These are phyloP conservation scores for Boletus coffeatus DNA, from an alignment of 1,284 basidiomycete genomes.

Conservation along the genomic window DNA sequence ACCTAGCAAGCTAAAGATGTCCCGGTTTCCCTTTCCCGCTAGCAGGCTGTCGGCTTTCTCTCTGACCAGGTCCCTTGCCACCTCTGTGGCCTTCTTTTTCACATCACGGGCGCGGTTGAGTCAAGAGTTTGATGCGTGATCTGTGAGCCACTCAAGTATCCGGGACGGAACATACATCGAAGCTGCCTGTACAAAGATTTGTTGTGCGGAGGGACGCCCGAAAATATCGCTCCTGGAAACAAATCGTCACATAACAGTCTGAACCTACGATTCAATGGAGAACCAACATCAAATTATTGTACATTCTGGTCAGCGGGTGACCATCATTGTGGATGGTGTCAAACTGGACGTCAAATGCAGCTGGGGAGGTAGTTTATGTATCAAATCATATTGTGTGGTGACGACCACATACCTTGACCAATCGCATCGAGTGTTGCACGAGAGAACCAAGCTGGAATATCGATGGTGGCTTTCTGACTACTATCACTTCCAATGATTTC, in stretches of 20 bases:
- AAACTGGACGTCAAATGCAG: slow-evolving; percentile 41
- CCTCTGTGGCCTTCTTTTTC: slow-evolving; percentile 16
- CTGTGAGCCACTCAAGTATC: slow-evolving; percentile 34
- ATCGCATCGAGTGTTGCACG: slow-evolving; percentile 42
- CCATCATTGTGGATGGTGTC: slow-evolving; percentile 30
- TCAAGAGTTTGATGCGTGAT: slow-evolving; percentile 33
- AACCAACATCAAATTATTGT: slow-evolving; percentile 33
- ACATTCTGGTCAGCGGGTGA: slow-evolving; percentile 33
- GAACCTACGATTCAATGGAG: slow-evolving; percentile 2
- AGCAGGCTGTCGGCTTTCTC: slow-evolving; percentile 35
- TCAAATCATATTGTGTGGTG: background rate
- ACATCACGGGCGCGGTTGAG: slow-evolving; percentile 34
- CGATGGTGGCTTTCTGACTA: slow-evolving; percentile 33
- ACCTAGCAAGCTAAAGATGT: slow-evolving; percentile 39
- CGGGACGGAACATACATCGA: slow-evolving; percentile 19
- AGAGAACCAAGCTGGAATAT: slow-evolving; percentile 37
- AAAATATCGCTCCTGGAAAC: slow-evolving; percentile 18
- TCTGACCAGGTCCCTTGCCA: slow-evolving; percentile 38
- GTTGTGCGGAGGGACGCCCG: slow-evolving; percentile 18
- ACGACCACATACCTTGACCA: slow-evolving; percentile 34
- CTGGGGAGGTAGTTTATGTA: slow-evolving; percentile 19
- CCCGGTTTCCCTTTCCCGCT: slow-evolving; percentile 29
- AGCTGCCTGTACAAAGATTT: slow-evolving; percentile 20
- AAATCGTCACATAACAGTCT: background rate
- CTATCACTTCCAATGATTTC: slow-evolving; percentile 31